Percentiles rank a stretch among this genome's conserved stretches.
phyloP scores from a whole-genome alignment of 2,329 filamentous ascomycete genomes.

The Biscogniauxia sp. region DNA sequence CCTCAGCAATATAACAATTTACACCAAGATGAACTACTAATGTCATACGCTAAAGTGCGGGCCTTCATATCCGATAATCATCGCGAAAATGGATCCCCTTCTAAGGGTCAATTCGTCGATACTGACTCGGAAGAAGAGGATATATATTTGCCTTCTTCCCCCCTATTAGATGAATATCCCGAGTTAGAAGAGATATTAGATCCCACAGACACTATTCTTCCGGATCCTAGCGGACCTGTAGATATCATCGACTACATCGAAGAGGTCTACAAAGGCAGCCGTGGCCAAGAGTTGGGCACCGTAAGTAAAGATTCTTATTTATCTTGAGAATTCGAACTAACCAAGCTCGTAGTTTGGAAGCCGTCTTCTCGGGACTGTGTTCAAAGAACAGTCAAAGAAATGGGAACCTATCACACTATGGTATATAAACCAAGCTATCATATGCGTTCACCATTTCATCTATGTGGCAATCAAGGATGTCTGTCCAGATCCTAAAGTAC shows the following conservation, averaged over 20 bases:
- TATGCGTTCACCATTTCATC: conserved; percentile 46
- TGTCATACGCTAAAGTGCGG: neutral
- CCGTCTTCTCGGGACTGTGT: conserved; percentile 36
- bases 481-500: conserved; percentile 42
- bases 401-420: conserved; percentile 44
- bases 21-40: no score
- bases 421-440: conserved; percentile 45
- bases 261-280: conserved; percentile 40
- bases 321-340: no score
- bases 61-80: conserved; percentile 15
- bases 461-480: conserved; percentile 35
- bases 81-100: neutral
- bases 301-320: conserved; percentile 15
- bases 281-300: conserved; percentile 41
- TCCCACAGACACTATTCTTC: conserved; percentile 13
- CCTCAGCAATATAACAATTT: no score
- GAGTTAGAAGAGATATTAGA: conserved; percentile 31
- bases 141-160: no score
- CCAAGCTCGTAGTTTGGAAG: conserved; percentile 26
- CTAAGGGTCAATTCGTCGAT: no score
- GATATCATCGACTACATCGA: conserved; percentile 46
- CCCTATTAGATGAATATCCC: conserved; percentile 6
- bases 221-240: conserved; percentile 11
- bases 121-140: no score
- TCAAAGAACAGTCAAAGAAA: conserved; percentile 48